phyloP scores from a whole-genome alignment of 495 filamentous ascomycete genomes.

The Astrocystis sublimbata region DNA sequence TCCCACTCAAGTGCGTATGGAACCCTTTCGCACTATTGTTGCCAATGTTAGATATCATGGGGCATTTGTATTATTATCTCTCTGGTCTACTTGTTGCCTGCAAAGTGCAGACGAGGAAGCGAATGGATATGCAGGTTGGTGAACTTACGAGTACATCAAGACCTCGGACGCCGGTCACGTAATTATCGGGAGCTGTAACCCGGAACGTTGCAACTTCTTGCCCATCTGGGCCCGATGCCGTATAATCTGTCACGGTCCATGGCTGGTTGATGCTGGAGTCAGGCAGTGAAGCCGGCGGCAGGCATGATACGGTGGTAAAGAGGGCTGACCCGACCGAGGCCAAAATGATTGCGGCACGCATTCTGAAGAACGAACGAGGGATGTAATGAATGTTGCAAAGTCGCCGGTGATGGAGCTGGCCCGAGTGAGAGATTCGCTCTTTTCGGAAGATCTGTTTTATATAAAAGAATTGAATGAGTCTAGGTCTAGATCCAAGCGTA shows the following conservation, averaged over 20 bases:
- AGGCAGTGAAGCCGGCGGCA: background rate
- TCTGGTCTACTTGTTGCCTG: background rate
- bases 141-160: constrained; percentile 15
- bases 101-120: background rate
- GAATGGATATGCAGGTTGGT: background rate
- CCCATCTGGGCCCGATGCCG: constrained; percentile 5
- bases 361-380: constrained; percentile 3
- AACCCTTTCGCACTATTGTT: constrained; percentile 3
- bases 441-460: no score
- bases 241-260: constrained; percentile 10
- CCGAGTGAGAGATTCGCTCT: no score
- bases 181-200: constrained; percentile 11
- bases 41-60: constrained; percentile 1
- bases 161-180: constrained; percentile 13
- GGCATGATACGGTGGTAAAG: constrained; percentile 1
- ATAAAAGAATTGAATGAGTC: no score
- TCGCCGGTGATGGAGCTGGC: background rate
- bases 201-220: constrained; percentile 11
- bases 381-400: constrained; percentile 1
- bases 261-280: constrained; percentile 3
- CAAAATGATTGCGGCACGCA: constrained; percentile 1
- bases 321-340: constrained; percentile 1
- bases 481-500: no score
- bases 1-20: constrained; percentile 8
- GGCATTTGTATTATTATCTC: background rate